Percentiles rank a stretch among this genome's conserved stretches.
Evolutionary conservation across 2,329 filamentous ascomycete genomes (phyloP).

Genomic region (Hypomyces perniciosus): DNA sequence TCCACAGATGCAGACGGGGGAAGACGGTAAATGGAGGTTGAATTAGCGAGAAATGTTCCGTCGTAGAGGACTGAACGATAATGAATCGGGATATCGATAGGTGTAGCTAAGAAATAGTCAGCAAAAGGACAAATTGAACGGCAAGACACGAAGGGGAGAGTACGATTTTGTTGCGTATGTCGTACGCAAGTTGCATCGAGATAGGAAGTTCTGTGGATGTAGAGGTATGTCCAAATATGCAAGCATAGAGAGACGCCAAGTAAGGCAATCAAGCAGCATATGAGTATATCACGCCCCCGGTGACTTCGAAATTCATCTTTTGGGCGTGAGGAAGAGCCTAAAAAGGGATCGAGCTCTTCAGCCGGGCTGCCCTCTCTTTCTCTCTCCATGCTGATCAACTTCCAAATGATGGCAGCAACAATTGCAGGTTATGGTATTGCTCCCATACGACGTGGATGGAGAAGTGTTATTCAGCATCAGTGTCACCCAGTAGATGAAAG

Average conservation of each 20-base stretch:
- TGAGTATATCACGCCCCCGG: neutral
- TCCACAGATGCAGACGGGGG: constrained; percentile 1
- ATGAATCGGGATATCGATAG: constrained; percentile 6
- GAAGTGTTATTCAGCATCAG: neutral
- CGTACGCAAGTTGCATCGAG: constrained; percentile 1
- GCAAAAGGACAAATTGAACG: neutral
- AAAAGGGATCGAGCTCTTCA: constrained; percentile 3
- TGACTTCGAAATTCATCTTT: neutral
- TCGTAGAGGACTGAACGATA: constrained; percentile 5
- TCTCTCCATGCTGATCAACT: neutral
- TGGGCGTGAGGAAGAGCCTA: neutral
- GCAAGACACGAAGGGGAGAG: neutral
- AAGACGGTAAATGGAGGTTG: constrained; percentile 1
- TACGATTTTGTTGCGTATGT: constrained; percentile 6
- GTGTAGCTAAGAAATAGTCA: neutral
- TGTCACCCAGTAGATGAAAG: neutral
- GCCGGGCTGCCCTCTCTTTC: constrained; percentile 1
- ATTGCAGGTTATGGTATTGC: neutral
- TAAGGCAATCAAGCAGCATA: neutral
- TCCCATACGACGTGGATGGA: neutral
- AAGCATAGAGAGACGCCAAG: neutral
- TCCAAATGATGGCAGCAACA: neutral
- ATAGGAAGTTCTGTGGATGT: constrained; percentile 3
- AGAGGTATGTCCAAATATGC: constrained; percentile 1
- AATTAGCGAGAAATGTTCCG: constrained; percentile 5